These are phyloP conservation scores for Lotus japonicus DNA, from an alignment of 306 rosid genomes.

Conservation along the genomic window DNA sequence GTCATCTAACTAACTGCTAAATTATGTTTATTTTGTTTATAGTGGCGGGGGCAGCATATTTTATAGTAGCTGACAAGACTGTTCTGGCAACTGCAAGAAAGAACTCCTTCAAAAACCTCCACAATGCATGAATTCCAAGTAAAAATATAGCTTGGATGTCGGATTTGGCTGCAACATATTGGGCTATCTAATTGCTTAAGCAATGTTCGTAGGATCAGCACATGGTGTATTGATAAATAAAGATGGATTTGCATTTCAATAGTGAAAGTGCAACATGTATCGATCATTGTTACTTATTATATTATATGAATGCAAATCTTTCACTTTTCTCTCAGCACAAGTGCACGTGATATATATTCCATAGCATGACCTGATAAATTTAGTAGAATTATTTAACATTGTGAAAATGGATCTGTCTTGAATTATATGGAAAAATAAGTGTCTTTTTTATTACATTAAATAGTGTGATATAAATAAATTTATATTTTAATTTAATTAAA, in stretches of 20 bases:
- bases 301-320: conserved; percentile 27
- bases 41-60: conserved; percentile 96
- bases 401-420: no score
- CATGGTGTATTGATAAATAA: conserved; percentile 15
- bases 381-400: no score
- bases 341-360: not conserved
- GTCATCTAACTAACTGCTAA: not conserved
- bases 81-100: conserved; percentile 79
- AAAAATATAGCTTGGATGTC: not conserved
- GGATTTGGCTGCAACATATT: not conserved
- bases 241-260: conserved; percentile 19
- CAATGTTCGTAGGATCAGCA: conserved; percentile 4
- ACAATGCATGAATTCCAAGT: conserved; percentile 15
- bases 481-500: no score
- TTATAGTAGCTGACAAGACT: conserved; percentile 93
- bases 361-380: not conserved
- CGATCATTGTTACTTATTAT: not conserved
- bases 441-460: no score
- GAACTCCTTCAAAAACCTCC: conserved; percentile 62
- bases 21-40: not conserved
- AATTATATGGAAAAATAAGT: no score
- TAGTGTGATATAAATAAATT: no score
- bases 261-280: conserved; percentile 12
- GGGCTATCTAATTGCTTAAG: not conserved
- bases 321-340: conserved; percentile 2